A percentile compares a stretch with the other conserved stretches of the same genome.
phyloP scores from a whole-genome alignment of 257 asterid species.

The Solanum ahanhuiri region DNA sequence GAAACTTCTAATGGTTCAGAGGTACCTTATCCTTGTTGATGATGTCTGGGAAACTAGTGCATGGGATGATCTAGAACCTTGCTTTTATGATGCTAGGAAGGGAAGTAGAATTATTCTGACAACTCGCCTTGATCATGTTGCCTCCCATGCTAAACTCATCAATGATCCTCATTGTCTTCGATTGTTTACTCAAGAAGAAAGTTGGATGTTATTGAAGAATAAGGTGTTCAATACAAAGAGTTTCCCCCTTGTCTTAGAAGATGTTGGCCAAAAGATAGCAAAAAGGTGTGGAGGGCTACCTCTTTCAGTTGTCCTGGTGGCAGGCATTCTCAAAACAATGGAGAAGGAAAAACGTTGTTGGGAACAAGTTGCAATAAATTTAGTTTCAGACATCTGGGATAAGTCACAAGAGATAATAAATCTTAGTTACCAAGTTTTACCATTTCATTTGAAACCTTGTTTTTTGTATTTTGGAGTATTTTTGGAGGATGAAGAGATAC shows the following conservation, averaged over 20 bases:
- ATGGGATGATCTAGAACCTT: not conserved
- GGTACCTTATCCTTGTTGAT: slow-evolving; percentile 27
- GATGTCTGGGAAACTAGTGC: slow-evolving; percentile 24
- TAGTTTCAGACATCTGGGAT: not conserved
- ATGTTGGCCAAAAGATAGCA: not conserved
- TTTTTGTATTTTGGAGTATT: not conserved
- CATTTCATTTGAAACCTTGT: not conserved
- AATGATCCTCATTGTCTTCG: not conserved
- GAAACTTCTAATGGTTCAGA: not conserved
- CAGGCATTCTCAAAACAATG: not conserved
- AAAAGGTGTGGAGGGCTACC: not conserved
- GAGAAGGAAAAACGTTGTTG: not conserved
- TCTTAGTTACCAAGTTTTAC: slow-evolving; percentile 6
- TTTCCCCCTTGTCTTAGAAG: not conserved
- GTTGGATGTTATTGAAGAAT: not conserved
- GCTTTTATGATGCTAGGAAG: not conserved
- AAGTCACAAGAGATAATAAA: not conserved
- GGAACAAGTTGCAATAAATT: not conserved
- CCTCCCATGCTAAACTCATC: not conserved
- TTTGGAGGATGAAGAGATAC: not conserved
- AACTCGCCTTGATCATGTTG: slow-evolving; percentile 7
- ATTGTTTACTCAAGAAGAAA: not conserved
- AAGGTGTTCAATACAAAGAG: not conserved
- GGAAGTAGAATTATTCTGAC: slow-evolving; percentile 34
- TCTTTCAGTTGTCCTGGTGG: not conserved